Evolutionary conservation across 768 basidiomycete species (phyloP), one percentile per base, ranked within the genome.

Genomic region (Lactarius tabidus): DNA sequence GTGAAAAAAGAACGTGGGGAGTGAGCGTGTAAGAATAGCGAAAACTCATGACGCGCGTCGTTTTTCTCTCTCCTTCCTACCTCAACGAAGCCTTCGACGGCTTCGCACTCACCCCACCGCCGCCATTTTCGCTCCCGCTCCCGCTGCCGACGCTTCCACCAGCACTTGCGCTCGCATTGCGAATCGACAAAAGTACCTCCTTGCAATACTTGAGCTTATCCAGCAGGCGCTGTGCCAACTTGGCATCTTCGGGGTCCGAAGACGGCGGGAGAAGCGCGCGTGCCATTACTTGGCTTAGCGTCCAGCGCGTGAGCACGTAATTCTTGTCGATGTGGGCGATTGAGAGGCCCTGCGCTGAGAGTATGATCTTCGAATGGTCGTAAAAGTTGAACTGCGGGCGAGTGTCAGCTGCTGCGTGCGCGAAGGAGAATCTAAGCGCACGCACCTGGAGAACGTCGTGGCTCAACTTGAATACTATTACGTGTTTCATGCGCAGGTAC

Each of bases 401-500:
- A 10, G 20, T 57, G 28, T 58, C 28, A 57, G 70, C 57, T 68
- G 64, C 59, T 8, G 41, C 28, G 54, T 38, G 33, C 23, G 45
- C 23, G 35, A 57, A 57, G 23, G 52, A 18, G 63, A 28, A 48
- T 18, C 54, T 18, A 63, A 48, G 52, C 51, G 26, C 68, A 70
- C 82, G 53, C 64, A 92, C 95, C 86, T 98, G 96, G n/a, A 98
- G 76, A 62, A 93, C 88, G 71, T 96, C 95, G 72, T 97, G 93
- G 75, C 92, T 95, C 76, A 98, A 77, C 81, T 94, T 90, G 82
- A 99, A 99, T 36, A 98, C 89, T 67, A 98, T 95, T 56, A 95
- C 93, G 70, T 95, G 89, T 77, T 96, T 97, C 93, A 96, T 95
- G 69, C 96, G 82, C 67, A 98, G 82, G 75, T 96, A 98, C 77